Evolutionary conservation across 768 basidiomycete species (phyloP).

Genomic region (Leccinellum luteum): DNA sequence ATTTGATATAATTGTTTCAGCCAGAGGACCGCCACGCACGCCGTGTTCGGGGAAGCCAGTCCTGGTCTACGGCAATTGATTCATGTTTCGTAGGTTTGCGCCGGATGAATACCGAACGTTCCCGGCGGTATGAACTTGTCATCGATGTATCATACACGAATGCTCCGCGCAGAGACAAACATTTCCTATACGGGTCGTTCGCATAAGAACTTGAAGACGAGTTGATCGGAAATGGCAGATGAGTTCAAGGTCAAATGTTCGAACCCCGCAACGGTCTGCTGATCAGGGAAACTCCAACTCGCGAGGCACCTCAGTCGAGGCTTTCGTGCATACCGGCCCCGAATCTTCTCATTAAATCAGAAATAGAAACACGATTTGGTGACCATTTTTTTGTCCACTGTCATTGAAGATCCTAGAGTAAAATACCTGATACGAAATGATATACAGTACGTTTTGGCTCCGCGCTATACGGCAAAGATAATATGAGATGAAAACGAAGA

Average conservation of each 20-base stretch:
- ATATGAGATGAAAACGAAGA: constrained; percentile 9
- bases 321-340: not conserved
- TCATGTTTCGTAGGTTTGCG: not conserved
- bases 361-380: not conserved
- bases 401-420: constrained; percentile 20
- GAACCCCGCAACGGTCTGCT: not conserved
- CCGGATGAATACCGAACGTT: not conserved
- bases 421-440: constrained; percentile 9
- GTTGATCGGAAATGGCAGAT: not conserved
- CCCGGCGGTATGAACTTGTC: not conserved
- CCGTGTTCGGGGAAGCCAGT: not conserved
- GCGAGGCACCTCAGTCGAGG: not conserved
- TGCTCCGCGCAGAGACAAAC: not conserved
- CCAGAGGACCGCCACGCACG: not conserved
- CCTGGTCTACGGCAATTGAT: not conserved
- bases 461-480: constrained; percentile 12
- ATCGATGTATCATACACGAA: not conserved
- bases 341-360: not conserved
- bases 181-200: not conserved
- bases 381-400: not conserved
- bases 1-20: not conserved
- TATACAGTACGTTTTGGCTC: constrained; percentile 25
- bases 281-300: not conserved
- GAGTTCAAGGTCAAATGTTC: not conserved
- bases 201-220: not conserved